Conservation (phyloP, 371 early-diverging fungal genomes). For the Apophysomyces sp. region DNA sequence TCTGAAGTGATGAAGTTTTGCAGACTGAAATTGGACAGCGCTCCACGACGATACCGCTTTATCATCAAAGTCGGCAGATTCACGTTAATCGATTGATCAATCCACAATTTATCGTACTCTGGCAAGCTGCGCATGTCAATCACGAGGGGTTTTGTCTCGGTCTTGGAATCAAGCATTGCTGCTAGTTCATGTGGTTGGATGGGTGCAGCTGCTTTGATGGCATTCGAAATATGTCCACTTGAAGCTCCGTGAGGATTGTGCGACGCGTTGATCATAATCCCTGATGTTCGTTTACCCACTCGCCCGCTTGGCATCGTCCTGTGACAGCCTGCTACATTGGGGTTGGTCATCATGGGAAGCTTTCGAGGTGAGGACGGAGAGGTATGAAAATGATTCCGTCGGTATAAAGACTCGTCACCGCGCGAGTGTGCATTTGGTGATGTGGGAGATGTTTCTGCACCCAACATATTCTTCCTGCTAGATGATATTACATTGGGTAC, state of each 20-base stretch:
- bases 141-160: slow-evolving; percentile 22
- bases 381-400: neutral
- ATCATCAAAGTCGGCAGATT: slow-evolving; percentile 57
- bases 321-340: neutral
- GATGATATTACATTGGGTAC: neutral
- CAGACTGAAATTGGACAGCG: slow-evolving; percentile 55
- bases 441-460: neutral
- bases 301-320: neutral
- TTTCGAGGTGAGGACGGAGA: neutral
- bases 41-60: slow-evolving; percentile 60
- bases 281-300: neutral
- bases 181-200: neutral
- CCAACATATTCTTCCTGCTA: neutral
- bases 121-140: slow-evolving; percentile 44
- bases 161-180: neutral
- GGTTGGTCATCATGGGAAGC: neutral
- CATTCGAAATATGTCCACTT: neutral
- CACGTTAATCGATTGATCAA: slow-evolving; percentile 52
- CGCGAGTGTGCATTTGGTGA: neutral
- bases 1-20: slow-evolving; percentile 64
- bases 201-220: neutral
- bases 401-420: neutral
- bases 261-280: neutral
- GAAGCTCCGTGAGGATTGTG: neutral
- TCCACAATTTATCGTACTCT: slow-evolving; percentile 31